These are phyloP conservation scores for Suillus decipiens DNA, from an alignment of 768 basidiomycete genomes.

Conservation along the genomic window DNA sequence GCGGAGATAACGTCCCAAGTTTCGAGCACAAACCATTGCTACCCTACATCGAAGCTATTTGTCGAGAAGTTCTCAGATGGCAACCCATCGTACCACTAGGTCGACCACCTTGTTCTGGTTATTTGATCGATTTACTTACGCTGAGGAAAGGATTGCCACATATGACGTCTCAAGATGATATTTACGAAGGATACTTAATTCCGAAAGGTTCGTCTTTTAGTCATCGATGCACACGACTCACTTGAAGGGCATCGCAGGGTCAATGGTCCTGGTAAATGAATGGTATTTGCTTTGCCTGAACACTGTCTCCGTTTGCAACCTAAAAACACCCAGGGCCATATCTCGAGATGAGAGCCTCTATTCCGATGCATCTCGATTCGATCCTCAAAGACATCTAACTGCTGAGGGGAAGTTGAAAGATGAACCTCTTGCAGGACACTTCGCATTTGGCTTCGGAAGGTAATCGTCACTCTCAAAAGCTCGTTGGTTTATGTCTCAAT, in stretches of 20 bases:
- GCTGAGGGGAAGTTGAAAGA: not conserved
- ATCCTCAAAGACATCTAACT: not conserved
- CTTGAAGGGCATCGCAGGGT: not conserved
- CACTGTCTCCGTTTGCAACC: not conserved
- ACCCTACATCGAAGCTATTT: conserved; percentile 28
- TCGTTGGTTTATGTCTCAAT: not conserved
- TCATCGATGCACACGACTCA: not conserved
- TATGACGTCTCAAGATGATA: conserved; percentile 16
- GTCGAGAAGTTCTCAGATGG: conserved; percentile 30
- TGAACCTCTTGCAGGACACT: not conserved
- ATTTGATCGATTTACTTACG: not conserved
- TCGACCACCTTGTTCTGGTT: conserved; percentile 2
- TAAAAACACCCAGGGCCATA: not conserved
- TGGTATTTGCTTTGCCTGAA: not conserved
- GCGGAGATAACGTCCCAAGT: conserved; percentile 25
- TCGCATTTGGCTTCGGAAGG: not conserved
- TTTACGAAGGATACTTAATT: conserved; percentile 23
- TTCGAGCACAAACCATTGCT: conserved; percentile 26
- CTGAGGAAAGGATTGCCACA: conserved; percentile 15
- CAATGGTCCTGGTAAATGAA: not conserved
- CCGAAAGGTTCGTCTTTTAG: conserved; percentile 18
- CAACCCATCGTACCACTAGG: conserved; percentile 16
- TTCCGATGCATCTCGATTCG: conserved; percentile 5
- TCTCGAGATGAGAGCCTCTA: not conserved
- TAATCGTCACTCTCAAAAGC: not conserved